Evolutionary conservation across 2,329 filamentous ascomycete genomes (phyloP).

Genomic region (Diplodia corticola): DNA sequence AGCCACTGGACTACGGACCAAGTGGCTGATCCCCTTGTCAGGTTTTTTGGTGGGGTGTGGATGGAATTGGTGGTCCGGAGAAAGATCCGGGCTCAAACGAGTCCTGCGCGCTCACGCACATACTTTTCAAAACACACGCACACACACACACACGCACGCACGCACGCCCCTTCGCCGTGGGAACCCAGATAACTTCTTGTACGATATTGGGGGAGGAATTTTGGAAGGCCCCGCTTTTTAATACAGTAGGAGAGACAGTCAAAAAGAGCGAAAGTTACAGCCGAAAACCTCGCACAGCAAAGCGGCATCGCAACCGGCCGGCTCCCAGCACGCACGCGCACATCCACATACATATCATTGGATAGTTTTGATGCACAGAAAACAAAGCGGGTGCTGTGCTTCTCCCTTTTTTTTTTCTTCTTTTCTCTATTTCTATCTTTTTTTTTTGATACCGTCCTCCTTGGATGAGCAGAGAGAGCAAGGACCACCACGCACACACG

Average conservation of each 20-base stretch:
- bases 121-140: neutral
- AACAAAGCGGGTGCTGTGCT: neutral
- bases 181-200: neutral
- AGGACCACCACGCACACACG: too few species aligned
- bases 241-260: neutral
- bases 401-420: neutral
- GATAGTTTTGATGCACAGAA: neutral
- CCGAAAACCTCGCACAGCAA: neutral
- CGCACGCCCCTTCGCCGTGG: neutral
- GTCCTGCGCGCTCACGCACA: constrained; percentile 6
- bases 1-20: neutral
- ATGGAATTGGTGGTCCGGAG: neutral
- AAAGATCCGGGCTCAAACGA: neutral
- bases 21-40: neutral
- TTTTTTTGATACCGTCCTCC: neutral
- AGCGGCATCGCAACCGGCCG: neutral
- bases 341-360: neutral
- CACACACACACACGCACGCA: neutral
- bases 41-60: neutral
- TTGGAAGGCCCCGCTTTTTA: neutral
- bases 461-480: neutral
- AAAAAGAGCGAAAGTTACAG: neutral
- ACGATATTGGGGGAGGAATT: neutral
- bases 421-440: too few species aligned
- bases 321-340: neutral